phyloP scores from a whole-genome alignment of 768 basidiomycete genomes.

The Leccinum barrowsii region DNA sequence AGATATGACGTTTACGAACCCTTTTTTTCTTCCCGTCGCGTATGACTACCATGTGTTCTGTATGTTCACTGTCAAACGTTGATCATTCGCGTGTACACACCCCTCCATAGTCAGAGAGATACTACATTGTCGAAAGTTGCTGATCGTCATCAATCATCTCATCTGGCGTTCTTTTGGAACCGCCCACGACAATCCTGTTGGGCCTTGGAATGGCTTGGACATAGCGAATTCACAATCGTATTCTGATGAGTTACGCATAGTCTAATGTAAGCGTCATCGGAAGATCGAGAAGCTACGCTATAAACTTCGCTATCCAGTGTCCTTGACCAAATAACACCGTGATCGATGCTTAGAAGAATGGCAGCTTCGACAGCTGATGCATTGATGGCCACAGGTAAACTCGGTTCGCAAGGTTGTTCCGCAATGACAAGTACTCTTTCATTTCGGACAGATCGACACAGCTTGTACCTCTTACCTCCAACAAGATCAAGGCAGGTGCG shows the following conservation, averaged over 20 bases:
- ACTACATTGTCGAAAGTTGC: not conserved
- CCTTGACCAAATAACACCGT: not conserved
- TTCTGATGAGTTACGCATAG: not conserved
- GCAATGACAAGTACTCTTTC: not conserved
- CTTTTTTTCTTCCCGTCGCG: slow-evolving; percentile 9
- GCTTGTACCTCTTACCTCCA: not conserved
- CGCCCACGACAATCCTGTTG: not conserved
- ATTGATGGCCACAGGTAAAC: not conserved
- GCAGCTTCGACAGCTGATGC: not conserved
- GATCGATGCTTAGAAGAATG: not conserved
- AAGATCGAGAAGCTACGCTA: not conserved
- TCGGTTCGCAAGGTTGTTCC: not conserved
- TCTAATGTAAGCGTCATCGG: not conserved
- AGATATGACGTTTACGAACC: slow-evolving; percentile 20
- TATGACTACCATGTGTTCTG: slow-evolving; percentile 25
- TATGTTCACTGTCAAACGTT: slow-evolving; percentile 14
- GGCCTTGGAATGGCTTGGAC: not conserved
- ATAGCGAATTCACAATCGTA: not conserved
- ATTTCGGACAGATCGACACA: not conserved
- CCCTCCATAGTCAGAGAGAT: not conserved
- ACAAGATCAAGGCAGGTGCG: not conserved
- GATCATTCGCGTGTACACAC: slow-evolving; percentile 16
- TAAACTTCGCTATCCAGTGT: not conserved
- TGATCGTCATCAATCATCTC: not conserved
- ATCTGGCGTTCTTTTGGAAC: not conserved